Evolutionary conservation across 805 yeast species (phyloP).

Genomic region (Cyberlindnera mrakii): DNA sequence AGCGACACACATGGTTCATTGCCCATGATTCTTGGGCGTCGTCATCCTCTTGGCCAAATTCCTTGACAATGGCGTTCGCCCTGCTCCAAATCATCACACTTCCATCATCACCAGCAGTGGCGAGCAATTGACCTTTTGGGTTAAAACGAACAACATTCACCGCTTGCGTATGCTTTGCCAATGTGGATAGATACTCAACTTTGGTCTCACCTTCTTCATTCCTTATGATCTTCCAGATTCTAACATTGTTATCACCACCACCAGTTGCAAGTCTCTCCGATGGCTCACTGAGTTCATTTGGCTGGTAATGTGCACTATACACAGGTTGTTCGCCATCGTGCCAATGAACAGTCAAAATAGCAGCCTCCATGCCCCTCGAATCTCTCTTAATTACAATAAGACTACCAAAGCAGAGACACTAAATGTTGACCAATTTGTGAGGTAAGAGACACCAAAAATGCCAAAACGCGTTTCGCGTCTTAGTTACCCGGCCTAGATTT

Average conservation of each 20-base stretch:
- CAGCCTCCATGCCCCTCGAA: slow-evolving; percentile 27
- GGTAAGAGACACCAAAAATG: no score
- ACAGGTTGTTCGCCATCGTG: slow-evolving; percentile 73
- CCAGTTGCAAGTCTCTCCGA: slow-evolving; percentile 69
- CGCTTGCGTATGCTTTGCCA: slow-evolving; percentile 88
- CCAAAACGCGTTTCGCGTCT: no score
- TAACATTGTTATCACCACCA: slow-evolving; percentile 91
- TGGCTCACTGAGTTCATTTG: slow-evolving; percentile 19
- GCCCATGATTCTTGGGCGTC: slow-evolving; percentile 72
- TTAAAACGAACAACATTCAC: slow-evolving; percentile 86
- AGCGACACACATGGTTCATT: slow-evolving; percentile 50
- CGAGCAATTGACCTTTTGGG: slow-evolving; percentile 62
- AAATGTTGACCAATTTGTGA: no score
- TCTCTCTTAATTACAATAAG: no score
- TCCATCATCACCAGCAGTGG: slow-evolving; percentile 96
- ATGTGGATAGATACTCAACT: slow-evolving; percentile 73
- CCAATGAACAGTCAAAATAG: slow-evolving; percentile 60
- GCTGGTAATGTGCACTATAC: slow-evolving; percentile 62
- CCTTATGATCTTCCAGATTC: slow-evolving; percentile 32
- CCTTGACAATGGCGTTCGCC: slow-evolving; percentile 46
- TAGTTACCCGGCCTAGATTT: no score
- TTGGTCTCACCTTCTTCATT: slow-evolving; percentile 24
- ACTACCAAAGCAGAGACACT: no score
- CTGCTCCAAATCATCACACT: slow-evolving; percentile 74
- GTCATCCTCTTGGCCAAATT: slow-evolving; percentile 51